Conservation (phyloP, 140 eudicot species). For the Ambrosia hybrid region DNA sequence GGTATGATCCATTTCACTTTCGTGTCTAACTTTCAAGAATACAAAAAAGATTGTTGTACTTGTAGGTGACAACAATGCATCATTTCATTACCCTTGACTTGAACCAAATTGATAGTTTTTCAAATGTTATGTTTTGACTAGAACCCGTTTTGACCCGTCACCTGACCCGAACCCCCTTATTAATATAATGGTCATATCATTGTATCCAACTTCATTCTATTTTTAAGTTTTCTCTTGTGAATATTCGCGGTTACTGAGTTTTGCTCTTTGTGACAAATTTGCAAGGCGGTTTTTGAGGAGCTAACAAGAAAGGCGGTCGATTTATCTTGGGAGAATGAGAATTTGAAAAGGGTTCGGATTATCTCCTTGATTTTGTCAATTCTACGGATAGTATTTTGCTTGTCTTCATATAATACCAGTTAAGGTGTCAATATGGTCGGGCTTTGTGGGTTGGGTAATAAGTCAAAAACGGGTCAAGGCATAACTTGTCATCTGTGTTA, state of each 20-base stretch:
- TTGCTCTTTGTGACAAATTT: neutral
- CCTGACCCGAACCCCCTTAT: too few species aligned
- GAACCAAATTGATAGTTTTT: too few species aligned
- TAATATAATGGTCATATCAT: too few species aligned
- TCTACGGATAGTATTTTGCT: neutral
- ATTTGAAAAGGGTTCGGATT: constrained; percentile 56
- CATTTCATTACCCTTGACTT: too few species aligned
- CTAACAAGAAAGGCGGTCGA: constrained; percentile 65
- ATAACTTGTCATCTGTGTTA: neutral
- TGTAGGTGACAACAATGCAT: too few species aligned
- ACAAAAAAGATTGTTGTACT: too few species aligned
- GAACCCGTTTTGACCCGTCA: too few species aligned
- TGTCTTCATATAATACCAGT: neutral
- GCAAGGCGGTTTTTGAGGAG: constrained; percentile 68
- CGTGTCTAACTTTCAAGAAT: too few species aligned
- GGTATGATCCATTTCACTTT: constrained; percentile 33
- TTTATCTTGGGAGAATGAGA: constrained; percentile 63
- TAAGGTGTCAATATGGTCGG: neutral
- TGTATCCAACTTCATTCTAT: too few species aligned
- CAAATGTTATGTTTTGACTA: too few species aligned
- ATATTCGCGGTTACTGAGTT: neutral
- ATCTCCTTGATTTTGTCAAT: neutral
- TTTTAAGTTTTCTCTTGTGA: too few species aligned
- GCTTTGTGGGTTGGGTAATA: neutral
- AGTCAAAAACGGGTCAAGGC: neutral